Evolutionary conservation across 2,329 filamentous ascomycete genomes (phyloP).

Genomic region (Phyllosticta paracitricarpa): DNA sequence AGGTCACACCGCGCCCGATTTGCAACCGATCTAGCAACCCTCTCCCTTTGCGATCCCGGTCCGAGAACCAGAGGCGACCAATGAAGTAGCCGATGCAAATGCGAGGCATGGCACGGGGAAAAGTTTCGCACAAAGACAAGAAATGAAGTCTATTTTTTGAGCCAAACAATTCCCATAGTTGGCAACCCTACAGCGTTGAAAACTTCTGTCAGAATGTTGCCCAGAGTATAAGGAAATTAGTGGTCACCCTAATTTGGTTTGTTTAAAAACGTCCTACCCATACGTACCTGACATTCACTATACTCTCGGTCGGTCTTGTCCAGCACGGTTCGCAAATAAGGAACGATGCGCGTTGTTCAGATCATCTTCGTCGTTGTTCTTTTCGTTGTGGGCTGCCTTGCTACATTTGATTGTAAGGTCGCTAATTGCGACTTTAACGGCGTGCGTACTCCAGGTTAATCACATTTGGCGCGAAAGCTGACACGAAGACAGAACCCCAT

Average conservation of each 20-base stretch:
- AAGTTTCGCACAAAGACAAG: background rate
- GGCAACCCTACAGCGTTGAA: background rate
- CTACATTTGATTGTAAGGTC: background rate
- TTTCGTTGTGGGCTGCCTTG: background rate
- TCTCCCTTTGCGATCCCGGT: too few relatives aligned
- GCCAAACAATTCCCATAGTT: background rate
- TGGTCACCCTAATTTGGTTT: background rate
- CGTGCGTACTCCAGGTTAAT: background rate
- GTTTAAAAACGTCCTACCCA: too few relatives aligned
- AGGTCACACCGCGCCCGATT: too few relatives aligned
- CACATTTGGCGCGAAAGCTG: background rate
- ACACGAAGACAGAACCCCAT: background rate
- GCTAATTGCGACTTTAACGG: background rate
- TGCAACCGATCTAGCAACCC: too few relatives aligned
- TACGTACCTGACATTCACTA: fast-evolving
- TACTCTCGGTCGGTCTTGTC: background rate
- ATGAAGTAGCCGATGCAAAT: too few relatives aligned
- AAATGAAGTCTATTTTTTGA: background rate
- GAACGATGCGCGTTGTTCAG: background rate
- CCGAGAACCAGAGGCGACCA: too few relatives aligned
- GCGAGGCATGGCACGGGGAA: background rate
- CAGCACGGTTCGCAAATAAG: background rate
- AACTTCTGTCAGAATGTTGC: background rate
- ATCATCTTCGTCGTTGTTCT: background rate
- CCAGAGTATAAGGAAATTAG: background rate